Evolutionary conservation across 345 rosid genomes (phyloP), one percentile per base, ranked within the genome.

Genomic region (Ceriops decandra): DNA sequence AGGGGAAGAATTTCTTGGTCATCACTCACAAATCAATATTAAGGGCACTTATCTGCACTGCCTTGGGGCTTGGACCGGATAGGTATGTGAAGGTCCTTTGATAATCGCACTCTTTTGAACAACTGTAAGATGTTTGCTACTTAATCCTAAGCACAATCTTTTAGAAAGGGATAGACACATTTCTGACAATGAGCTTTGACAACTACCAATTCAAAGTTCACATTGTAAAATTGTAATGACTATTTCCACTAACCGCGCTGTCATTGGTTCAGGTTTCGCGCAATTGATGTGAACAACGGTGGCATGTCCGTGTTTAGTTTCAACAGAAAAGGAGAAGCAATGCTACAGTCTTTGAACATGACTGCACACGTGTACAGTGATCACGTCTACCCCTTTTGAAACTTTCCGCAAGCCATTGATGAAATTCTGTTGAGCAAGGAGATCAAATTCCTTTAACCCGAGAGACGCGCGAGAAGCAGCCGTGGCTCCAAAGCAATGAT

Each of bases 1-100:
- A 87, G 92, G 92, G 87, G 24, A 76, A 80, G 57, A 73, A 66
- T 38, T 75, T 83, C 67, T 68, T 87, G 49, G 86, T 87, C n/a
- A 73, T 87, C 60, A 85, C 92, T 16, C 89, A 85, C 78, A 87
- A 87, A 73, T 85, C 92, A 64, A 85, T 87, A 52, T 71, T 87
- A 70, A 73, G 89, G 72, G 92, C 85, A 21, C 46, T 87, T 62
- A 77, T 87, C 76, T 87, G 92, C 77, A 80, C 88, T n/a, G 87
- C 92, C 63, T 74, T 87, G 70, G 89, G 92, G 58, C 79, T 87
- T 9, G 69, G 68, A 32, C 85, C 86, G 0, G 85, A 83, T 66
- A 85, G 92, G 89, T 85, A 82, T 67, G 72, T 36, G 26, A 62
- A 62, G 30, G 32, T 57, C 57, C n/a, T 26, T 32, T 52, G 47